Evolutionary conservation across 805 yeast genomes (phyloP), one percentile per base, ranked within the genome.

Genomic region (Candida xyloterini): DNA sequence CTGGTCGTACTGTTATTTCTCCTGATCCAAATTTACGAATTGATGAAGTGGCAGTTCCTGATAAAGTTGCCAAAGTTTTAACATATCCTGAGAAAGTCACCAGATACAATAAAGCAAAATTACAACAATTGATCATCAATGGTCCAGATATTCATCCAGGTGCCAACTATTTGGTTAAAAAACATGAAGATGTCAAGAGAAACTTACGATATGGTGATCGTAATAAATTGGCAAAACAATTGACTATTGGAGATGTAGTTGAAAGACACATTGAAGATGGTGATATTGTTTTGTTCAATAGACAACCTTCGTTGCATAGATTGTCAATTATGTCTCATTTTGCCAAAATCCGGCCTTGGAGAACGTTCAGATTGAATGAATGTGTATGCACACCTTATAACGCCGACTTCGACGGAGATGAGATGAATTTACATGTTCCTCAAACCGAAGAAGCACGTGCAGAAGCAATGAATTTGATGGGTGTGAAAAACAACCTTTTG

Each of bases 391-490:
- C 99, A 0, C 99, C 99, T 2, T 93, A 93, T 67, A 95, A 95
- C 63, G 99, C 99, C 27, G 99, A 93, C 76, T 93, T 93, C 61
- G 99, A 93, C 65, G 99, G 99, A 66, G 99, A 93, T 67, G 99
- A 93, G 65, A 93, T 93, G 99, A 93, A 93, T 63, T 71, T 93
- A 58, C 99, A 93, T 60, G 99, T 93, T 32, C 99, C 99, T 1
- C 99, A 93, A 64, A 93, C 98, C 1, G 98, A 93, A 66, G 99
- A 93, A 65, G 98, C 99, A 1, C 72, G 99, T 50, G 95, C 98
- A 0, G 99, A 93, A 64, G 99, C 99, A n/a, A 88, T 91, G 65
- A 86, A 85, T 56, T 73, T 93, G 57, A 93, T 93, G 99, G 99
- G 98, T 39, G 99, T 93, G 29, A 93, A 93, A 56, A 85, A 90